Evolutionary conservation across 2,329 filamentous ascomycete species (phyloP).

Genomic region (Penicillium sp.): DNA sequence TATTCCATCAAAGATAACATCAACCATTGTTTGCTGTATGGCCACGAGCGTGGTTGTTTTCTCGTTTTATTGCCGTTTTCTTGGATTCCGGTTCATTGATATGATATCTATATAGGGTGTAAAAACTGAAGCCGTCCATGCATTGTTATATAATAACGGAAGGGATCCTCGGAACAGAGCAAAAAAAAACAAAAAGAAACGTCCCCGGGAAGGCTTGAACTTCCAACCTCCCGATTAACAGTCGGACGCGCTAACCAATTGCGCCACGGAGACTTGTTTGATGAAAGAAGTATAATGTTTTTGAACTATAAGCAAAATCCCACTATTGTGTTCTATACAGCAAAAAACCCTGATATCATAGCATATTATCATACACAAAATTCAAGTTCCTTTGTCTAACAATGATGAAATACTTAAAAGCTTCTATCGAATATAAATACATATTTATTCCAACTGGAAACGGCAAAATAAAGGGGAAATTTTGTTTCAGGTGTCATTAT

Average conservation of each 20-base stretch:
- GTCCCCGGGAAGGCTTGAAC: conserved; percentile 45
- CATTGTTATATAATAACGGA: too few species aligned
- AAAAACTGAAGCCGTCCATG: not conserved
- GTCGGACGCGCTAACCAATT: conserved; percentile 36
- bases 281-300: accelerated
- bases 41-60: too few species aligned
- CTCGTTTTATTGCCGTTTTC: too few species aligned
- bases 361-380: not conserved
- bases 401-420: not conserved
- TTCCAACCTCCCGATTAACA: conserved; percentile 42
- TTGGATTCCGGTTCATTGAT: too few species aligned
- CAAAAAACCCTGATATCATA: not conserved
- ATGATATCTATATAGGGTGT: not conserved
- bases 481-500: too few species aligned
- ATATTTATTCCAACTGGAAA: too few species aligned
- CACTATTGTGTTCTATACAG: not conserved
- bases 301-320: not conserved
- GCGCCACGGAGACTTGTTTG: conserved; percentile 31
- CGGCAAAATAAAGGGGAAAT: too few species aligned
- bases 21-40: not conserved
- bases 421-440: not conserved
- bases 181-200: conserved; percentile 13
- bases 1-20: not conserved
- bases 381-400: not conserved
- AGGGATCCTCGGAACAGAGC: not conserved